phyloP scores from a whole-genome alignment of 257 asterid genomes.

The Oldenlandia corymbosa region DNA sequence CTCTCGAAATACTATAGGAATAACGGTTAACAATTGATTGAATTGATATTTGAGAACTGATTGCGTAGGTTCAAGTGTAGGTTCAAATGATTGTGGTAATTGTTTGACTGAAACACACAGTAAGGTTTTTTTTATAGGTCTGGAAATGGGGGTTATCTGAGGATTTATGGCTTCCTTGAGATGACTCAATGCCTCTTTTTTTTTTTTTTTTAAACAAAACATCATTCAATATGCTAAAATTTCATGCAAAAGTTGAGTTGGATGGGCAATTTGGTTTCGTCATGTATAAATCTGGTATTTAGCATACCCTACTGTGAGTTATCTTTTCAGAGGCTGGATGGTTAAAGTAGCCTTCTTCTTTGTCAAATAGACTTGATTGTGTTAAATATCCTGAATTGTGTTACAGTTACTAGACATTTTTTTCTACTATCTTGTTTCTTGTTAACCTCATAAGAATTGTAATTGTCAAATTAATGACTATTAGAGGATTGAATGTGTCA shows the following conservation, averaged over 20 bases:
- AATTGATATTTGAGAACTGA: constrained; percentile 1
- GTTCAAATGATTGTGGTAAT: background rate
- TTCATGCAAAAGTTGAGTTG: no score
- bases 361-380: no score
- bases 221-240: no score
- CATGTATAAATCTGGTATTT: background rate
- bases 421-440: background rate
- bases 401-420: background rate
- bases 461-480: no score
- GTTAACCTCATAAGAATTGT: background rate
- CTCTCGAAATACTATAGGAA: background rate
- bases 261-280: no score
- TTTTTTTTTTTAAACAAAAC: no score
- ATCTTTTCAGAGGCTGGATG: no score
- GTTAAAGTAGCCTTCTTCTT: no score
- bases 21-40: background rate
- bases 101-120: background rate
- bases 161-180: background rate
- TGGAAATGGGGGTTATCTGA: background rate
- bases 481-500: background rate
- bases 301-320: background rate
- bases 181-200: background rate
- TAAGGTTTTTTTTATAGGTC: background rate
- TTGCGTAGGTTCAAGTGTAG: background rate
- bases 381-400: background rate